Conservation (phyloP, 2,329 filamentous ascomycete genomes). For the Calycina herbarum region DNA sequence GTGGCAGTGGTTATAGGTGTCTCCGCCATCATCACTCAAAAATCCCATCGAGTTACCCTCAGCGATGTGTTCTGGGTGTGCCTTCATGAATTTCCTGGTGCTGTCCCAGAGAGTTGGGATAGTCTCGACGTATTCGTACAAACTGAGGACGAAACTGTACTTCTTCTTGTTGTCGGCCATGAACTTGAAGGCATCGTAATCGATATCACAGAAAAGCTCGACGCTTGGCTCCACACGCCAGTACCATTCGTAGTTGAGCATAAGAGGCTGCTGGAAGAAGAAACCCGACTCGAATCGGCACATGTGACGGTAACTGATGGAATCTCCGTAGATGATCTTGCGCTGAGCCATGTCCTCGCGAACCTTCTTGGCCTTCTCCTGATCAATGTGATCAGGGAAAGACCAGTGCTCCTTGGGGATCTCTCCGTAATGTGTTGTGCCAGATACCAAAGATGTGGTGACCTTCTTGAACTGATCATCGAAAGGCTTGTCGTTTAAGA, state of each 20-base stretch:
- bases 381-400: slow-evolving; percentile 92
- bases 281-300: slow-evolving; percentile 98
- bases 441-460: slow-evolving; percentile 85
- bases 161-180: slow-evolving; percentile 98
- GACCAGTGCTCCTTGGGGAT: slow-evolving; percentile 96
- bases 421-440: slow-evolving; percentile 85
- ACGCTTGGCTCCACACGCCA: slow-evolving; percentile 98
- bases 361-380: slow-evolving; percentile 86
- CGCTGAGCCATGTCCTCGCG: slow-evolving; percentile 90
- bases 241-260: slow-evolving; percentile 98
- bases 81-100: slow-evolving; percentile 89
- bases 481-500: slow-evolving; percentile 94
- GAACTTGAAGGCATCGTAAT: slow-evolving; percentile 94
- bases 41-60: slow-evolving; percentile 86
- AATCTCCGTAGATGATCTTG: slow-evolving; percentile 98
- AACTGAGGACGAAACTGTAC: slow-evolving; percentile 92
- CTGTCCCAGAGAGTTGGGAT: slow-evolving; percentile 96
- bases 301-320: slow-evolving; percentile 97
- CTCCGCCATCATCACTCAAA: slow-evolving; percentile 85
- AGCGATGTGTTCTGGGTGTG: slow-evolving; percentile 83
- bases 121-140: slow-evolving; percentile 94
- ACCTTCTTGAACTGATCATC: slow-evolving; percentile 92
- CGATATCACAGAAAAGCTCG: slow-evolving; percentile 92
- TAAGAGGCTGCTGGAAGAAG: slow-evolving; percentile 93
- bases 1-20: slow-evolving; percentile 95